phyloP scores from a whole-genome alignment of 805 yeast genomes.

The Nakazawaea ambrosiae region DNA sequence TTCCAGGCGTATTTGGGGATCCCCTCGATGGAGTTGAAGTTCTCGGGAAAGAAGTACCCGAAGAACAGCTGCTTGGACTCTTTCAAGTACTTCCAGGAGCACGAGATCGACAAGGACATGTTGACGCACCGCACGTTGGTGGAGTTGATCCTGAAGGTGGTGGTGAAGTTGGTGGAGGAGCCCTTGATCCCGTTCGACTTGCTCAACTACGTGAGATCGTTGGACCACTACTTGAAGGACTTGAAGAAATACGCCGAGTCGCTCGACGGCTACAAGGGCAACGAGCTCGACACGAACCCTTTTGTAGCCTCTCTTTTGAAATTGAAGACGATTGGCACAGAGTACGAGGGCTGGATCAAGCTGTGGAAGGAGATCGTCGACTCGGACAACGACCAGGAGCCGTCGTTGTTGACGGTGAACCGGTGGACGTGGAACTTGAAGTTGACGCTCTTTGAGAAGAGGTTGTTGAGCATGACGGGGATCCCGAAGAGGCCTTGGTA shows the following conservation, averaged over 20 bases:
- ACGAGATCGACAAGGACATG: slow-evolving; percentile 49
- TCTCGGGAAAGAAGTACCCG: slow-evolving; percentile 36
- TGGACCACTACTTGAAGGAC: slow-evolving; percentile 39
- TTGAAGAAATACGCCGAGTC: slow-evolving; percentile 31
- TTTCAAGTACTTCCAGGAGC: slow-evolving; percentile 43
- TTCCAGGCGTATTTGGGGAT: slow-evolving; percentile 57
- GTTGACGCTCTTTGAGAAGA: slow-evolving; percentile 46
- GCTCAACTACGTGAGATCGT: slow-evolving; percentile 32
- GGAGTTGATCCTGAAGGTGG: slow-evolving; percentile 44
- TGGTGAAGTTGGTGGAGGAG: slow-evolving; percentile 58
- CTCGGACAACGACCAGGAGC: slow-evolving; percentile 57
- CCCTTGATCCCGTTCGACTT: slow-evolving; percentile 73
- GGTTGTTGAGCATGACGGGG: slow-evolving; percentile 39
- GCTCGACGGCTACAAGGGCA: slow-evolving; percentile 8
- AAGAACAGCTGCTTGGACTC: slow-evolving; percentile 57
- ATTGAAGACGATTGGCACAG: slow-evolving; percentile 37
- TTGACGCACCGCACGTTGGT: slow-evolving; percentile 48
- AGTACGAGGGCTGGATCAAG: slow-evolving; percentile 45
- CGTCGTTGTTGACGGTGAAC: slow-evolving; percentile 60
- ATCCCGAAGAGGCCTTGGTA: slow-evolving; percentile 54
- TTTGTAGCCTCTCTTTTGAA: slow-evolving; percentile 22
- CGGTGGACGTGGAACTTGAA: slow-evolving; percentile 81
- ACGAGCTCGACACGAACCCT: slow-evolving; percentile 20
- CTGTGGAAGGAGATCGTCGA: slow-evolving; percentile 58
- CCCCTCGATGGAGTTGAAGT: slow-evolving; percentile 60